Percentiles rank a stretch among this genome's conserved stretches.
Conservation (phyloP, 2,329 filamentous ascomycete genomes). For the Coleophoma eucalyptorum region DNA sequence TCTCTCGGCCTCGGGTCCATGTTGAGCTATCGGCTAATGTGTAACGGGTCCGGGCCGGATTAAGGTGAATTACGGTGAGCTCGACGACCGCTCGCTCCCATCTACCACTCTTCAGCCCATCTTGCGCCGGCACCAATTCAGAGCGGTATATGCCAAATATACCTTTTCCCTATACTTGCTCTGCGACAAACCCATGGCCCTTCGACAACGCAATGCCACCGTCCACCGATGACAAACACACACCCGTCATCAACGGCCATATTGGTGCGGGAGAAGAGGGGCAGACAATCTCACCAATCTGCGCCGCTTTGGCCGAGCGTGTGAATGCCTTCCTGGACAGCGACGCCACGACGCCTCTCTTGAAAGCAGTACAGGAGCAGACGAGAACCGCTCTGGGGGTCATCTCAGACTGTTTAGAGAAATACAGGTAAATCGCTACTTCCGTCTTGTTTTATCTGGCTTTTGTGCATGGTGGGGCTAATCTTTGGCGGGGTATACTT, state of each 20-base stretch:
- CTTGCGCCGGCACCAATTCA: too few species aligned
- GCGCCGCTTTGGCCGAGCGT: slow-evolving; percentile 16
- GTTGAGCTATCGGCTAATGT: too few species aligned
- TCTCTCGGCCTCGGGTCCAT: too few species aligned
- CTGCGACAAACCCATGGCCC: slow-evolving; percentile 15
- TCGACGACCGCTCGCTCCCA: too few species aligned
- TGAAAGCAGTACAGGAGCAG: slow-evolving; percentile 60
- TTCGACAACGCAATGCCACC: slow-evolving; percentile 20
- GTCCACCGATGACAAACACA: slow-evolving; percentile 14
- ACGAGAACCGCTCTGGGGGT: slow-evolving; percentile 69
- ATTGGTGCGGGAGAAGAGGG: slow-evolving; percentile 6
- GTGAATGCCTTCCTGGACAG: slow-evolving; percentile 24
- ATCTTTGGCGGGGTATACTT: not conserved
- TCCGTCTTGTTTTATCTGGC: not conserved
- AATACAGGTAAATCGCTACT: slow-evolving; percentile 60
- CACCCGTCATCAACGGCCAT: slow-evolving; percentile 6
- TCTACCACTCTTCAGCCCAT: too few species aligned
- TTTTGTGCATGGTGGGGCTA: not conserved
- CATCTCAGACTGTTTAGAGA: slow-evolving; percentile 69
- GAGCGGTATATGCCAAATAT: too few species aligned
- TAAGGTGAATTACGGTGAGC: too few species aligned
- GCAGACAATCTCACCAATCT: slow-evolving; percentile 19
- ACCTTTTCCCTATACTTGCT: too few species aligned
- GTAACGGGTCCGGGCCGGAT: too few species aligned
- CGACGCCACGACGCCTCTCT: slow-evolving; percentile 16